Conservation (phyloP, 1,284 basidiomycete species). For the Ganoderma meredithae region DNA sequence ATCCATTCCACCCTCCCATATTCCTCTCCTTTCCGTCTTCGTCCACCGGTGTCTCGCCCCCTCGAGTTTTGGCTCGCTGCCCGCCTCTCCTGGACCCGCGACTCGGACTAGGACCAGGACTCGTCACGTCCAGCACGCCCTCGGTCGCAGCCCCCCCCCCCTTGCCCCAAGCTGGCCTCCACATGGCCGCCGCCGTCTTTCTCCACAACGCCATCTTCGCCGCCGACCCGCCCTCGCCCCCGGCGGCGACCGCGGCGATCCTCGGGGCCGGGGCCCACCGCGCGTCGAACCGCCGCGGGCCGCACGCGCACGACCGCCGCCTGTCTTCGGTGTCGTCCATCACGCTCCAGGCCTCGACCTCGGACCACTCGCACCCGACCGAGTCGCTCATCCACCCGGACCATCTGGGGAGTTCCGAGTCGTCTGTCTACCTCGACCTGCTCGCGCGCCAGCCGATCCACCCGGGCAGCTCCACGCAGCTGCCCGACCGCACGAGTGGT, state of each 20-base stretch:
- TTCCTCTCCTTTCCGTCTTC: background rate
- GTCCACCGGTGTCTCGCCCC: background rate
- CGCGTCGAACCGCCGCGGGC: constrained; percentile 22
- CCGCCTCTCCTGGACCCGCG: background rate
- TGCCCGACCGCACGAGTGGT: constrained; percentile 27
- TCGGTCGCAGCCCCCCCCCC: background rate
- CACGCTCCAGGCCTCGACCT: constrained; percentile 55
- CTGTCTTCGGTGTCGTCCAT: constrained; percentile 56
- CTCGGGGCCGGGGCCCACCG: constrained; percentile 28
- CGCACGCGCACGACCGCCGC: constrained; percentile 42
- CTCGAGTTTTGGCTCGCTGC: constrained; percentile 1
- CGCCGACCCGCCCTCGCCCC: constrained; percentile 44
- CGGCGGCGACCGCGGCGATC: constrained; percentile 23
- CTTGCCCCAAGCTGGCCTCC: constrained; percentile 1
- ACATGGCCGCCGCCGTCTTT: constrained; percentile 50
- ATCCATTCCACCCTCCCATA: constrained; percentile 4
- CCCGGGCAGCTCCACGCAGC: constrained; percentile 43
- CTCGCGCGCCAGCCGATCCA: constrained; percentile 54
- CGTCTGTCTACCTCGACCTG: constrained; percentile 55
- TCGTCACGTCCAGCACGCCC: constrained; percentile 6
- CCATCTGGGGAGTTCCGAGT: constrained; percentile 39
- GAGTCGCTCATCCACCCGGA: constrained; percentile 52
- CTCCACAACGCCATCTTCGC: constrained; percentile 62
- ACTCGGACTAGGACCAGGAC: background rate
- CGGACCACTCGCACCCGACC: constrained; percentile 57